These are phyloP conservation scores for Aaosphaeria pasadenensis DNA, from an alignment of 2,329 filamentous ascomycete genomes.

Conservation along the genomic window DNA sequence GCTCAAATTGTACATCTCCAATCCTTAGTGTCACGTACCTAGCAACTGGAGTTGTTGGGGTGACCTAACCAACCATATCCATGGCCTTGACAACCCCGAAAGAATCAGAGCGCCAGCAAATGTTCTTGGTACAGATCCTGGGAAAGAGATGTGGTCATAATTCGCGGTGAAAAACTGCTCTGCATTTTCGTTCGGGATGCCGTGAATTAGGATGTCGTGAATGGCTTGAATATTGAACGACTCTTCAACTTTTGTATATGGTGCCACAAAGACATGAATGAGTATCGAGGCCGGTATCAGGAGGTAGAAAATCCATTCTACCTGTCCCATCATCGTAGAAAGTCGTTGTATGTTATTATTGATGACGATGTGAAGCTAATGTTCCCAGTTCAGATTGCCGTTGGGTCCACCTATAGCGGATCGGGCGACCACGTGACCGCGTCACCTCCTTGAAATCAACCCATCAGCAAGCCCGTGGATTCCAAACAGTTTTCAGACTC, in stretches of 20 bases:
- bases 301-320: slow-evolving; percentile 23
- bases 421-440: no score
- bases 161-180: slow-evolving; percentile 54
- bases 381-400: no score
- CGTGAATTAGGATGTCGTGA: slow-evolving; percentile 84
- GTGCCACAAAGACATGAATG: slow-evolving; percentile 69
- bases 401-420: no score
- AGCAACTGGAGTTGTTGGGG: slow-evolving; percentile 56
- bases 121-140: slow-evolving; percentile 86
- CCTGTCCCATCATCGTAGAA: slow-evolving; percentile 13
- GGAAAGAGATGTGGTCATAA: slow-evolving; percentile 90
- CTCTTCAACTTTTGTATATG: slow-evolving; percentile 97
- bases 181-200: slow-evolving; percentile 61
- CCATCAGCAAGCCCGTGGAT: no score
- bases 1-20: background rate
- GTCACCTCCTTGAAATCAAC: no score
- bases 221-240: slow-evolving; percentile 95
- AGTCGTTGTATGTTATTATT: no score
- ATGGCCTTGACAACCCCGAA: slow-evolving; percentile 67
- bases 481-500: background rate
- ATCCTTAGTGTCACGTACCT: slow-evolving; percentile 38
- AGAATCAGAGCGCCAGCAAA: slow-evolving; percentile 81
- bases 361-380: no score
- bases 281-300: slow-evolving; percentile 40
- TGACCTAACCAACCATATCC: slow-evolving; percentile 57